Percentiles rank a stretch among this genome's conserved stretches.
These are phyloP conservation scores for Anisodus tanguticus DNA, from an alignment of 257 asterid species.

Conservation along the genomic window DNA sequence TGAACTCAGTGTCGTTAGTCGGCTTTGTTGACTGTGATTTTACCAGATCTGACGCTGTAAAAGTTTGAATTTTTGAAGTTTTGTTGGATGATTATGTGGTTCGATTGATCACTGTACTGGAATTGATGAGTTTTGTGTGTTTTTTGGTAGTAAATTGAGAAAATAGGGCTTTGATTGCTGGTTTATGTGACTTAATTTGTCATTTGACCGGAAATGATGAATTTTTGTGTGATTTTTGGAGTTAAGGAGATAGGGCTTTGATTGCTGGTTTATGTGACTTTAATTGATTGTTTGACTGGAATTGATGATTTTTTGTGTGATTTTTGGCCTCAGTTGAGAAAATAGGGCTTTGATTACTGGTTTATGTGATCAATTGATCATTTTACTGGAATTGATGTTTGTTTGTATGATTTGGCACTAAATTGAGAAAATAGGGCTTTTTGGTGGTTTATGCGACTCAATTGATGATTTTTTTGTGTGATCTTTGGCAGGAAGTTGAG, in stretches of 20 bases:
- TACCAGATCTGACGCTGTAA: constrained; percentile 60
- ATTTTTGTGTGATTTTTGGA: too few relatives aligned
- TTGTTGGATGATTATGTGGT: background rate
- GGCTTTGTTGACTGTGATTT: constrained; percentile 36
- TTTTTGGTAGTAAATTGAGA: too few relatives aligned
- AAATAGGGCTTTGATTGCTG: too few relatives aligned
- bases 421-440: background rate
- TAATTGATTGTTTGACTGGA: background rate
- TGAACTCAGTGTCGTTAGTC: constrained; percentile 12
- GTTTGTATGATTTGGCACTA: too few relatives aligned
- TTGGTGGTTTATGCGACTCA: constrained; percentile 31
- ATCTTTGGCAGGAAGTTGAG: constrained; percentile 27
- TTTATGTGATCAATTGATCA: background rate
- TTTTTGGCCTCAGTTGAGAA: constrained; percentile 28
- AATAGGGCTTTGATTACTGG: constrained; percentile 36
- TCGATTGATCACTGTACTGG: too few relatives aligned
- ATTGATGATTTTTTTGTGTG: constrained; percentile 24
- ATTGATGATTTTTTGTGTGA: background rate
- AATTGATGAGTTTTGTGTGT: too few relatives aligned
- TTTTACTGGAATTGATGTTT: background rate
- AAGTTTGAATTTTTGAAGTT: background rate
- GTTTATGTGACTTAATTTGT: too few relatives aligned
- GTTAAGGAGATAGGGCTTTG: background rate
- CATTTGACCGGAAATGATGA: too few relatives aligned
- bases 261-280: background rate